phyloP scores from a whole-genome alignment of 2,329 filamentous ascomycete genomes.

The Colletotrichum sansevieriae region DNA sequence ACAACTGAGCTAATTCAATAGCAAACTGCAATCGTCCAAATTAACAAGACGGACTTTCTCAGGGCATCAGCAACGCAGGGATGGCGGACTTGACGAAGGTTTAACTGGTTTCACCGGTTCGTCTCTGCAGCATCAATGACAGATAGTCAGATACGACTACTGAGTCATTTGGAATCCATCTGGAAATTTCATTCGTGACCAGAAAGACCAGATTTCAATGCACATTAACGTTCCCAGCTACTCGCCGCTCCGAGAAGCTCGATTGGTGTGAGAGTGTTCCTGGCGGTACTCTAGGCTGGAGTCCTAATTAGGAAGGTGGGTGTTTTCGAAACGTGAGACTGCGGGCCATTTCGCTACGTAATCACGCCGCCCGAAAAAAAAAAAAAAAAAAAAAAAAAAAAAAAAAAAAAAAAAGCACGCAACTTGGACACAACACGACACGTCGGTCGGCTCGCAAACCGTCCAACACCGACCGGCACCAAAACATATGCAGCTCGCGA shows the following conservation, averaged over 20 bases:
- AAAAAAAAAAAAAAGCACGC: not conserved
- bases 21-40: not conserved
- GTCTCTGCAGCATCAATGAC: not conserved
- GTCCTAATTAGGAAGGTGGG: conserved; percentile 16
- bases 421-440: not conserved
- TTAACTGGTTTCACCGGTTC: not conserved
- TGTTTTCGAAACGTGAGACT: no score
- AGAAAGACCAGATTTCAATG: no score
- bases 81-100: conserved; percentile 5
- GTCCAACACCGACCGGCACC: not conserved
- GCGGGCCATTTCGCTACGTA: not conserved
- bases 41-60: conserved; percentile 3
- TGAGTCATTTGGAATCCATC: not conserved
- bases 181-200: no score
- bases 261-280: not conserved
- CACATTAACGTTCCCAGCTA: no score
- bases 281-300: not conserved
- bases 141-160: no score
- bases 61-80: not conserved
- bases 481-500: not conserved
- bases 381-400: not conserved
- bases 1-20: no score
- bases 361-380: not conserved
- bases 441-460: not conserved
- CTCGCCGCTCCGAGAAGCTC: no score